Base-by-base conservation (phyloP, 1,284 basidiomycete genomes). In the Quambalaria eucalypti region DNA sequence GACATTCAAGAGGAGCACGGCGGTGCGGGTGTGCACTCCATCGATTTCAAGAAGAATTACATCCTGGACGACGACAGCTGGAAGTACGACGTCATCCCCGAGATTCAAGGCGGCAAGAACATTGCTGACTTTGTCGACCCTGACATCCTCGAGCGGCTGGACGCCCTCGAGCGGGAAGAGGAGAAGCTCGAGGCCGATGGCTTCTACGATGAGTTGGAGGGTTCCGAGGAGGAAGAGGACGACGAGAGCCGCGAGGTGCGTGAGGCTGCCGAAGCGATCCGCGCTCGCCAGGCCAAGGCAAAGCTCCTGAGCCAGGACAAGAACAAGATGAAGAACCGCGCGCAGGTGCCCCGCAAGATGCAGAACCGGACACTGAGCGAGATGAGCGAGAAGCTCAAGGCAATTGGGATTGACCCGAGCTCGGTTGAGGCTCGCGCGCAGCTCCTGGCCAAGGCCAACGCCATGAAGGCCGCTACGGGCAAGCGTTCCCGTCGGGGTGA, bases 81-180 rank as follows among this genome's bases (percentile, higher is more conserved):
- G 93, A 99, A 96, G 80, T 82, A 86, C 79, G 93, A 99, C 75
- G 82, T 84, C 65, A 88, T 98, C 25, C 95, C 93, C 28, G 95
- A 98, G 78, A 88, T 99, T 72, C 85, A 90, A 84, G 84, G 97
- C 65, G 95, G 93, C 78, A 97, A 97, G 83, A 99, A 99, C 79
- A 80, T 99, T 55, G 92, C 92, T 38, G 93, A 99, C 81, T 98
- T 99, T 69, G 88, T 98, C 78, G 95, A 98, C 77, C 88, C 91
- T n/a, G 95, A 99, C 14, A 98, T 99, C 65, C 84, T 85, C 39
- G 90, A 92, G 78, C 92, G 90, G 78, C 85, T 99, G 56, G 93
- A 97, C 74, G 93, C 90, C 9, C 84, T 99, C 52, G 95, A 99
- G 79, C 84, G 88, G 36, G 93, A 99, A 76, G 93, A 99, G 78